Evolutionary conservation across 257 asterid genomes (phyloP).

Genomic region (Verbena officinalis): DNA sequence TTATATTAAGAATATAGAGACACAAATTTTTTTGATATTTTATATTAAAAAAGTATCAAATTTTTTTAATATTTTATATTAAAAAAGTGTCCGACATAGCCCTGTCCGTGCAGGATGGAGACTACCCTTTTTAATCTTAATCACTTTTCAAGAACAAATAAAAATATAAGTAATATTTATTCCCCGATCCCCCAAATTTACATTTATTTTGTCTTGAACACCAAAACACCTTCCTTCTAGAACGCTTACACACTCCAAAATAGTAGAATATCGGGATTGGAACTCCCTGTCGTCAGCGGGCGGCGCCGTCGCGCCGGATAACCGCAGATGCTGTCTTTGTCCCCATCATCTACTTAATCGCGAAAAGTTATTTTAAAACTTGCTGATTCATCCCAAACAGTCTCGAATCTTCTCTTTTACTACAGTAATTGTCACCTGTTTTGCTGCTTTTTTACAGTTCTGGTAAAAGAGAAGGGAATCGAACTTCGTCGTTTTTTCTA

Average conservation of each 20-base stretch:
- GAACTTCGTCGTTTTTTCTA: slow-evolving; percentile 30
- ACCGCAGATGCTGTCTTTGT: not conserved
- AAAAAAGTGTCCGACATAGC: too few relatives aligned
- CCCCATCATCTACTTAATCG: not conserved
- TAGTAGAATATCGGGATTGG: not conserved
- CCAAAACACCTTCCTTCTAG: too few relatives aligned
- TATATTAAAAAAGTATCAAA: too few relatives aligned
- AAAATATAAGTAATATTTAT: too few relatives aligned
- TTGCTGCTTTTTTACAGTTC: slow-evolving; percentile 14
- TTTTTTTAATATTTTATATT: too few relatives aligned
- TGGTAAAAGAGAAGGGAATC: slow-evolving; percentile 31
- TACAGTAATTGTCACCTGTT: not conserved
- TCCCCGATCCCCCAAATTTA: too few relatives aligned
- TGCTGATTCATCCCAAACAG: slow-evolving; percentile 7
- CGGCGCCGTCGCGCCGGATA: slow-evolving; percentile 30
- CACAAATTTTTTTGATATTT: too few relatives aligned
- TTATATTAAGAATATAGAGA: too few relatives aligned
- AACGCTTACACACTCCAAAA: not conserved
- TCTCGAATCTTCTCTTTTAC: slow-evolving; percentile 31
- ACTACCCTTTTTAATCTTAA: too few relatives aligned
- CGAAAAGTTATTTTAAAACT: slow-evolving; percentile 4
- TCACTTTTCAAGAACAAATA: too few relatives aligned
- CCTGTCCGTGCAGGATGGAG: too few relatives aligned
- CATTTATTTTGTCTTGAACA: too few relatives aligned
- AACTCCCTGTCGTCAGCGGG: slow-evolving; percentile 5